Percentiles rank a stretch among this genome's conserved stretches.
phyloP scores from a whole-genome alignment of 2,329 filamentous ascomycete genomes.

The Domatiomyces catenatus region DNA sequence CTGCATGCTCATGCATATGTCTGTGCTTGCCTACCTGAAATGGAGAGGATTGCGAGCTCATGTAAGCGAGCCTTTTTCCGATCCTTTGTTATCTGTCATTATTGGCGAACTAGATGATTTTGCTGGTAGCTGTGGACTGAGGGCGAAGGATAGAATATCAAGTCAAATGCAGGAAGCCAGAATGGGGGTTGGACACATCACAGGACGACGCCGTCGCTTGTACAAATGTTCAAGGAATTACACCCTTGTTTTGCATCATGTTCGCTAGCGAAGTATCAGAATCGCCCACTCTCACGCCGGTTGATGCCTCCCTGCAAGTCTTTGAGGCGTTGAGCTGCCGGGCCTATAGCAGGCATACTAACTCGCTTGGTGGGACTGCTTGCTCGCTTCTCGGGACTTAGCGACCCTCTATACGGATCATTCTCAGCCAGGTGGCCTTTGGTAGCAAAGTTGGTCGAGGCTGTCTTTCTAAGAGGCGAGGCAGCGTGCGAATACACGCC shows the following conservation, averaged over 20 bases:
- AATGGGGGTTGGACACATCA: not conserved
- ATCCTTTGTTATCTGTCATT: not conserved
- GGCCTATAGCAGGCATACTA: conserved; percentile 23
- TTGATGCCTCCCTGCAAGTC: conserved; percentile 16
- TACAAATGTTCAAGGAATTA: not conserved
- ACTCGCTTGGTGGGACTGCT: conserved; percentile 30
- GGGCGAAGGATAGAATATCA: conserved; percentile 5
- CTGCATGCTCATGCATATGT: conserved; percentile 20
- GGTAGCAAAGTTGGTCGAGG: conserved; percentile 38
- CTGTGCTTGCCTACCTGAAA: conserved; percentile 29
- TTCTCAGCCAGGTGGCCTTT: conserved; percentile 19
- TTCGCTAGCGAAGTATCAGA: conserved; percentile 7
- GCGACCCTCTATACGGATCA: conserved; percentile 24
- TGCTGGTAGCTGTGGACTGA: conserved; percentile 16
- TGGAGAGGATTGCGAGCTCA: conserved; percentile 6
- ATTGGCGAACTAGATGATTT: no score
- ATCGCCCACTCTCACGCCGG: conserved; percentile 21
- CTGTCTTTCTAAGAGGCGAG: conserved; percentile 69
- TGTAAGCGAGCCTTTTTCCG: conserved; percentile 1
- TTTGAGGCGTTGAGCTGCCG: conserved; percentile 23
- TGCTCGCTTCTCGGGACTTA: conserved; percentile 25
- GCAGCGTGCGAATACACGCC: conserved; percentile 66
- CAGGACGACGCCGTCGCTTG: not conserved
- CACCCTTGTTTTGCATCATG: not conserved
- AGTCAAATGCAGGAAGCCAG: not conserved